Percentiles rank a stretch among this genome's conserved stretches.
Conservation (phyloP, 2,329 filamentous ascomycete genomes). For the Diaporthe longicolla region DNA sequence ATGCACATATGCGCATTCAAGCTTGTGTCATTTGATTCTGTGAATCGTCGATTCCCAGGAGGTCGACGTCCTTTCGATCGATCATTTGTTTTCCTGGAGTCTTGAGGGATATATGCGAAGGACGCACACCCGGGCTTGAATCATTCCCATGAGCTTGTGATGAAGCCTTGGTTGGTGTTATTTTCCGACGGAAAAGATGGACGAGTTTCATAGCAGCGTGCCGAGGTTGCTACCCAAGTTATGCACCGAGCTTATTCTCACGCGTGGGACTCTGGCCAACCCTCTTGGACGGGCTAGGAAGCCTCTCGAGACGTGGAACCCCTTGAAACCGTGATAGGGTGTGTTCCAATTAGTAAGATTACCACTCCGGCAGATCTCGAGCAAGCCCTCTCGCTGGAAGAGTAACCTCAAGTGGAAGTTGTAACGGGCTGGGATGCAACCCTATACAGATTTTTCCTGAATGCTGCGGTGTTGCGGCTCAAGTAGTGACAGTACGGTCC, state of each 20-base stretch:
- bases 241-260: neutral
- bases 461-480: neutral
- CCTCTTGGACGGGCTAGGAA: neutral
- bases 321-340: conserved; percentile 28
- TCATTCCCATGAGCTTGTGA: neutral
- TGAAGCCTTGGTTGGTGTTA: neutral
- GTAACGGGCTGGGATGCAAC: neutral
- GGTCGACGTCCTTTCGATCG: no score
- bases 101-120: no score
- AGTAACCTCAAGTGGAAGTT: no score
- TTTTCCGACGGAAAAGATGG: neutral
- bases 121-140: no score
- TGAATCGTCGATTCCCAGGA: neutral
- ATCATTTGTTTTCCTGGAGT: no score
- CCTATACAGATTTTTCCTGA: neutral
- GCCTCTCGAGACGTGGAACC: conserved; percentile 3
- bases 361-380: neutral
- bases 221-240: neutral
- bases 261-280: neutral
- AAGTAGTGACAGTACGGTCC: neutral
- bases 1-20: neutral
- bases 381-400: neutral
- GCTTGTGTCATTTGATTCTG: no score
- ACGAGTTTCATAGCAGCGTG: neutral
- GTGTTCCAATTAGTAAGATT: neutral